Conservation (phyloP, 108 stramenopile genomes). For the Nitzschia putrida region DNA sequence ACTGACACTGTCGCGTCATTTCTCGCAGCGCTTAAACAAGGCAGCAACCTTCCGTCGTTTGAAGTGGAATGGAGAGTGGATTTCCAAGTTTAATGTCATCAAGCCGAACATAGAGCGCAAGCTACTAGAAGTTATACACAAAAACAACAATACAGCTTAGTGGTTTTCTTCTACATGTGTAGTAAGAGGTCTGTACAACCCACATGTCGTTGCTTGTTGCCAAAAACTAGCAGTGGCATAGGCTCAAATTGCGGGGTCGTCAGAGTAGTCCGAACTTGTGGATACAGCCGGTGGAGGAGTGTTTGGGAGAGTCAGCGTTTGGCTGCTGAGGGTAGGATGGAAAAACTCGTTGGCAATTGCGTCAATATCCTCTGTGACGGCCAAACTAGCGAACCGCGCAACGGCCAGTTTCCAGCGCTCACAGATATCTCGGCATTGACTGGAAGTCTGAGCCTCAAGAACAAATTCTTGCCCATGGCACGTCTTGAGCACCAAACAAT, state of each 20-base stretch:
- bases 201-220: no score
- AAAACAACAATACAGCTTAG: no score
- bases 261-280: background rate
- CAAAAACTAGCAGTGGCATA: background rate
- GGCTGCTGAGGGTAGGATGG: constrained; percentile 29
- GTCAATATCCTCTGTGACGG: constrained; percentile 40
- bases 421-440: constrained; percentile 15
- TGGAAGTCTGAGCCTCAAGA: constrained; percentile 23
- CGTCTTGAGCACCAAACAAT: constrained; percentile 31
- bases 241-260: background rate
- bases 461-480: constrained; percentile 38
- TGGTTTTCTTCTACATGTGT: no score
- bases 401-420: constrained; percentile 42
- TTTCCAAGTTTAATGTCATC: no score
- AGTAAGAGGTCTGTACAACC: no score
- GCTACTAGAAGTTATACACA: no score
- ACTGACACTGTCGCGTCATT: no score
- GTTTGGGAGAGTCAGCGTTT: constrained; percentile 27
- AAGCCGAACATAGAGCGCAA: no score
- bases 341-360: constrained; percentile 42
- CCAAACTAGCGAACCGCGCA: constrained; percentile 42
- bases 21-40: no score
- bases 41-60: no score
- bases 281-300: background rate
- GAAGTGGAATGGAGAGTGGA: no score